Base-by-base conservation (phyloP, 2,329 filamentous ascomycete genomes). In the Diaporthe sp. region DNA sequence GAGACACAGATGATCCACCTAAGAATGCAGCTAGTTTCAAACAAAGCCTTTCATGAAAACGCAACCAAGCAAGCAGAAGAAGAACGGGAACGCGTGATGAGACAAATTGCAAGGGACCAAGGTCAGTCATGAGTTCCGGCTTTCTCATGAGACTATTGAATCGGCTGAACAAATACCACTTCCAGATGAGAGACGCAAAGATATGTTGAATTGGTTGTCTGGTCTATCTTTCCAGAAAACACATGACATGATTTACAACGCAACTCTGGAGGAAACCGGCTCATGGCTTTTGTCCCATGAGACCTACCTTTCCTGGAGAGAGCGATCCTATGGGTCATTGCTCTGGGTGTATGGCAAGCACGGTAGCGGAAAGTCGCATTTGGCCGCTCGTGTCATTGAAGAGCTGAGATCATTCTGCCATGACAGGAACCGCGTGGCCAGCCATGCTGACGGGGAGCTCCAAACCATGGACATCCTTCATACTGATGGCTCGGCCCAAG, bases 291-390 rank as follows among this genome's bases (percentile, higher is more conserved):
- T 73, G 2, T 28, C 22, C 4, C 57, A 65, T 17, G 47, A 73
- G n/a, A 39, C 20, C 3, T 73, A 73, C 44, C 10, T 42, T 10
- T 15, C 39, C 1, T 73, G 71, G 71, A 73, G 9, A 34, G 34
- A n/a, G 7, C 5, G 9, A 0, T 55, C 44, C 15, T 8, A 13
- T 15, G 71, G 34, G 12, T 9, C 71, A 15, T 31, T 65, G 4
- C 71, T 73, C 2, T 73, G 71, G 71, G 47, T 73, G 4, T 55
- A 65, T 10, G 70, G 70, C 5, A 72, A 72, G 22, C 70, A 72
- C 20, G 70, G 70, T 6, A 72, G 70, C 55, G 70, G 70, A 2
- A 72, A 72, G 20, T 61, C 70, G 15, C 70, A 72, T 22, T 47
- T 72, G 22, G 70, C 70, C 8, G 70, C 70, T 0, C 55, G 28